phyloP scores from a whole-genome alignment of 306 rosid species.

The Cyclanthera cordifolia region DNA sequence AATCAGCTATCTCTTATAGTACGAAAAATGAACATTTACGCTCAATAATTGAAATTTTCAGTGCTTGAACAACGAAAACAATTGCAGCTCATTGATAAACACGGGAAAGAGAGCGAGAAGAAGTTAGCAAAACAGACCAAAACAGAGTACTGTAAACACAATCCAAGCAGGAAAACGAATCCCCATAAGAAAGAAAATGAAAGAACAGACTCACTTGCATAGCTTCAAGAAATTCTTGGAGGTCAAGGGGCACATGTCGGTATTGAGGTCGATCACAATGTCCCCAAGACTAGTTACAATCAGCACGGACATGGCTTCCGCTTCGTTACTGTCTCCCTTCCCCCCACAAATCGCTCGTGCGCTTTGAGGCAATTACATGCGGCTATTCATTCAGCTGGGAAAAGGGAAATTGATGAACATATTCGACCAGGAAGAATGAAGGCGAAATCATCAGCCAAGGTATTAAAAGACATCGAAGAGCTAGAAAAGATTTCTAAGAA shows the following conservation, averaged over 20 bases:
- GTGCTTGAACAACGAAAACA: neutral
- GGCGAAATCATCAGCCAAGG: too few species aligned
- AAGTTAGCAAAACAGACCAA: neutral
- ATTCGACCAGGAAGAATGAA: too few species aligned
- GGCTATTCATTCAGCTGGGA: neutral
- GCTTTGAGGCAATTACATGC: neutral
- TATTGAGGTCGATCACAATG: slow-evolving; percentile 59
- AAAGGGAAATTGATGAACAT: too few species aligned
- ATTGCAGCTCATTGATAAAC: neutral
- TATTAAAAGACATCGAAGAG: too few species aligned
- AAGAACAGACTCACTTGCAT: slow-evolving; percentile 45
- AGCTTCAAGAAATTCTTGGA: slow-evolving; percentile 86
- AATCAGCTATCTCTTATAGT: neutral
- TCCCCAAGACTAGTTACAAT: slow-evolving; percentile 88
- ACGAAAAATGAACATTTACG: neutral
- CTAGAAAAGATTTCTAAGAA: too few species aligned
- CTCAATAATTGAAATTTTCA: neutral
- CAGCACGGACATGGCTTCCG: slow-evolving; percentile 58
- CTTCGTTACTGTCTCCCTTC: neutral
- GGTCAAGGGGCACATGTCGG: slow-evolving; percentile 72
- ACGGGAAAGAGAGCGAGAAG: neutral
- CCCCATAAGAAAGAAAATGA: neutral
- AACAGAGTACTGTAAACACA: neutral
- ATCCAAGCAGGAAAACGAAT: neutral
- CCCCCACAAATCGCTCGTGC: neutral